Conservation (phyloP, 2,329 filamentous ascomycete genomes). For the Lojkania enalia region DNA sequence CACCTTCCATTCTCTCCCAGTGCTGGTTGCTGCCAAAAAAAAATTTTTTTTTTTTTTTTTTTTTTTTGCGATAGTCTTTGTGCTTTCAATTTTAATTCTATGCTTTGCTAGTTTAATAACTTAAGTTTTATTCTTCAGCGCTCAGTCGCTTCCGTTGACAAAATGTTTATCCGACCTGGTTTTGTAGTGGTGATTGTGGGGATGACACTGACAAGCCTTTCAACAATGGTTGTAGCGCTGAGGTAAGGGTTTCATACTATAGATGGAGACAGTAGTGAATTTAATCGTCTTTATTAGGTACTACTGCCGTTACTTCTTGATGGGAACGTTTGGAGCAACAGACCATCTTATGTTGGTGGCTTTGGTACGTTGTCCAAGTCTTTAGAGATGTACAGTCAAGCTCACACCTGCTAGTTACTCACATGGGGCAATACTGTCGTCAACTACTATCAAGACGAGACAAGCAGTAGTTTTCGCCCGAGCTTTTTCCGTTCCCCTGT, state of each 20-base stretch:
- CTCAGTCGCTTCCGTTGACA: slow-evolving; percentile 8
- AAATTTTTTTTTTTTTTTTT: too few relatives aligned
- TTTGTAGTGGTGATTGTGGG: slow-evolving; percentile 41
- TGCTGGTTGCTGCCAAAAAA: slow-evolving; percentile 1
- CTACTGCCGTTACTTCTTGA: slow-evolving; percentile 39
- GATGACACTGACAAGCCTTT: slow-evolving; percentile 38
- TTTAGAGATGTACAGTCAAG: not conserved
- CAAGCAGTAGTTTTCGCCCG: slow-evolving; percentile 29
- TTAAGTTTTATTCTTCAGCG: slow-evolving; percentile 4
- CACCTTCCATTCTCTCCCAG: slow-evolving; percentile 3
- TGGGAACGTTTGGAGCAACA: slow-evolving; percentile 33
- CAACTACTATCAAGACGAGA: slow-evolving; percentile 41
- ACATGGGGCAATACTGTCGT: slow-evolving; percentile 43
- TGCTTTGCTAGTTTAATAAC: slow-evolving; percentile 3
- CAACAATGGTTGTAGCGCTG: slow-evolving; percentile 36
- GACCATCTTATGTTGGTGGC: slow-evolving; percentile 42
- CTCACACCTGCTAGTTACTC: slow-evolving; percentile 30
- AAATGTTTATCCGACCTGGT: slow-evolving; percentile 36
- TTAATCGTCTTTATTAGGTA: slow-evolving; percentile 24
- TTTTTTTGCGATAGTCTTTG: slow-evolving; percentile 1
- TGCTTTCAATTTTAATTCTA: slow-evolving; percentile 1
- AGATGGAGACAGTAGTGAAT: not conserved
- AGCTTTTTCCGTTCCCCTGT: slow-evolving; percentile 33
- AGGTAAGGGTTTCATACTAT: slow-evolving; percentile 23
- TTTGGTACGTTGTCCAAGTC: slow-evolving; percentile 23